These are phyloP conservation scores for Schwanniomyces vanrijiae DNA, from an alignment of 805 yeast species.

Conservation along the genomic window DNA sequence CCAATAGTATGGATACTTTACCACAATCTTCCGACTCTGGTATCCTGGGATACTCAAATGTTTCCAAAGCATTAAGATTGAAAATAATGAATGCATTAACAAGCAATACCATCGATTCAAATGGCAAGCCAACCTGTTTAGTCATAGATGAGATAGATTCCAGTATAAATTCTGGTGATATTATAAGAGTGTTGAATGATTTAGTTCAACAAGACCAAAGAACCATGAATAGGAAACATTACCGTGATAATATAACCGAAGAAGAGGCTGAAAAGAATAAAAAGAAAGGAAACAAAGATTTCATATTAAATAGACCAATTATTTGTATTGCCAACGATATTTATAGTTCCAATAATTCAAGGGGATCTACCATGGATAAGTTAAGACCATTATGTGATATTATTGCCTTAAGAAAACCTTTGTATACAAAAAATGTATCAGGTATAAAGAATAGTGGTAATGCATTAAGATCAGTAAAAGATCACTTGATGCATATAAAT, in stretches of 20 bases:
- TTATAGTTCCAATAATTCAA: constrained; percentile 45
- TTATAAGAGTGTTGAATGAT: constrained; percentile 53
- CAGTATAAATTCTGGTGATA: constrained; percentile 34
- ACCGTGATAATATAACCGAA: constrained; percentile 14
- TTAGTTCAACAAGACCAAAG: constrained; percentile 56
- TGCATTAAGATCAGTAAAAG: constrained; percentile 37
- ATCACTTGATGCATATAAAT: constrained; percentile 48
- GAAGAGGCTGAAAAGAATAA: constrained; percentile 21
- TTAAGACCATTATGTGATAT: constrained; percentile 74
- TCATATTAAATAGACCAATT: constrained; percentile 71
- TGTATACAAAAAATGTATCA: constrained; percentile 44
- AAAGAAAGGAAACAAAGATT: constrained; percentile 31
- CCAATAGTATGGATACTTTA: constrained; percentile 39
- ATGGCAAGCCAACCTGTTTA: constrained; percentile 76
- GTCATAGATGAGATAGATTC: constrained; percentile 86
- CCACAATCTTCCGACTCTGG: constrained; percentile 46
- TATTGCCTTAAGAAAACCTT: constrained; percentile 62
- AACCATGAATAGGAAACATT: constrained; percentile 33
- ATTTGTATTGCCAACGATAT: constrained; percentile 91
- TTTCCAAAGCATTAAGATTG: constrained; percentile 30
- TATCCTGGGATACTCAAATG: constrained; percentile 10
- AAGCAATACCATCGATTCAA: constrained; percentile 55
- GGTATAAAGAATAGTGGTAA: constrained; percentile 38
- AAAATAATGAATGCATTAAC: constrained; percentile 57
- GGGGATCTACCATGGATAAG: constrained; percentile 62